These are phyloP conservation scores for Macrotyloma uniflorum DNA, from an alignment of 306 rosid species.

Conservation along the genomic window DNA sequence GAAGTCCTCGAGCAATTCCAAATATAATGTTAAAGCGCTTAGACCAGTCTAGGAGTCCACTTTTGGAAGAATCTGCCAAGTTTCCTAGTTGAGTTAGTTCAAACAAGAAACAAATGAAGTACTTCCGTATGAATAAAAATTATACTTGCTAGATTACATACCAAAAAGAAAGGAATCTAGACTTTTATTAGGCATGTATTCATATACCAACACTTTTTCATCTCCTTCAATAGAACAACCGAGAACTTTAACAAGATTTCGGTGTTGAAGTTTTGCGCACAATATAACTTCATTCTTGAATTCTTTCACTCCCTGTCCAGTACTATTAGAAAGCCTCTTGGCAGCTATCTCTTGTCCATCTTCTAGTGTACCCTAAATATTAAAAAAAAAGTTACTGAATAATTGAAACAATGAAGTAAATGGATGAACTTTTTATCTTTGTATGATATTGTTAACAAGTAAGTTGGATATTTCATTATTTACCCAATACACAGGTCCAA, in stretches of 20 bases:
- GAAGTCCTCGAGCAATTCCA: slow-evolving; percentile 42
- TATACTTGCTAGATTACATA: background rate
- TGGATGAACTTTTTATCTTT: background rate
- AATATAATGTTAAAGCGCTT: slow-evolving; percentile 30
- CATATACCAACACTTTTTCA: slow-evolving; percentile 41
- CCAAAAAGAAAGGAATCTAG: slow-evolving; percentile 48
- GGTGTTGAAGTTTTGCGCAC: slow-evolving; percentile 51
- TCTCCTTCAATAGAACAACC: slow-evolving; percentile 46
- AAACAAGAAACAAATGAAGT: background rate
- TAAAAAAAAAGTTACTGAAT: background rate
- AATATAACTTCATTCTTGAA: slow-evolving; percentile 52
- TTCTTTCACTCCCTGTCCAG: slow-evolving; percentile 42
- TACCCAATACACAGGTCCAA: slow-evolving; percentile 53
- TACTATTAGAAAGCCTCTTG: slow-evolving; percentile 43
- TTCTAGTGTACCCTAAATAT: slow-evolving; percentile 40
- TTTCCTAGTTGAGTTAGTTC: background rate
- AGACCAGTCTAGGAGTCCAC: slow-evolving; percentile 30
- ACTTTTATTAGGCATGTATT: slow-evolving; percentile 47
- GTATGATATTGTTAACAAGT: background rate
- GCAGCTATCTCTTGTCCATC: slow-evolving; percentile 54
- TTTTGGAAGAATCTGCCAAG: slow-evolving; percentile 16
- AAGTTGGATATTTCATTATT: background rate
- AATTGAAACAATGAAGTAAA: background rate
- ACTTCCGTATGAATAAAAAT: background rate
- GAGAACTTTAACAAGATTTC: slow-evolving; percentile 55